Evolutionary conservation across 2,329 filamentous ascomycete species (phyloP).

Genomic region (Paecilomyces dactylethromorphus): DNA sequence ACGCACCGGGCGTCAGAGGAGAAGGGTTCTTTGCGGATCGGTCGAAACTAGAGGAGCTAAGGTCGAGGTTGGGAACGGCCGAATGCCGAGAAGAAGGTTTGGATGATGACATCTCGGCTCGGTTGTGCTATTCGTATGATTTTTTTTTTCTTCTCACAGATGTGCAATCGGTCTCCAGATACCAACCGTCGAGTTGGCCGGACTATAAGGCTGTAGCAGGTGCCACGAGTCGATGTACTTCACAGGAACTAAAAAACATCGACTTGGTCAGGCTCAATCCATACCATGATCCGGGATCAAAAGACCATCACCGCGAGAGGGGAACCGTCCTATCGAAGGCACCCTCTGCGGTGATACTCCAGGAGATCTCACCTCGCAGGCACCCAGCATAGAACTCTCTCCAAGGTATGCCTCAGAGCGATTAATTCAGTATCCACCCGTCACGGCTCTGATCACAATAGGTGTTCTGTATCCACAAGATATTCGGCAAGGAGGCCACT

Average conservation of each 20-base stretch:
- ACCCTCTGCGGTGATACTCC: too few species aligned
- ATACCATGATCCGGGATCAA: too few species aligned
- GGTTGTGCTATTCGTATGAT: not conserved
- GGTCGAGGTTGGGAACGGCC: slow-evolving; percentile 30
- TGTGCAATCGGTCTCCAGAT: not conserved
- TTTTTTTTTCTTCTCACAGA: not conserved
- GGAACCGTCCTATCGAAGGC: too few species aligned
- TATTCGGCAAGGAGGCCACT: not conserved
- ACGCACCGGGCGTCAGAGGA: slow-evolving; percentile 27
- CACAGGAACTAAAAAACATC: too few species aligned
- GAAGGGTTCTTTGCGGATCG: slow-evolving; percentile 22
- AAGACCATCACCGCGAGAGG: too few species aligned
- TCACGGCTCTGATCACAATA: not conserved
- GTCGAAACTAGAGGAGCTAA: slow-evolving; percentile 25
- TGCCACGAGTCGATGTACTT: not conserved
- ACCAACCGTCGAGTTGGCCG: not conserved
- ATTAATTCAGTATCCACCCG: not conserved
- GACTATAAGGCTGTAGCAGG: not conserved
- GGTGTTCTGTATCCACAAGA: not conserved
- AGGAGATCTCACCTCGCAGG: too few species aligned
- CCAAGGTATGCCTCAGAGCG: not conserved
- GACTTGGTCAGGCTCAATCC: too few species aligned
- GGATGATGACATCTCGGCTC: slow-evolving; percentile 1
- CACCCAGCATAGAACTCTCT: not conserved
- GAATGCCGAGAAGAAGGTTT: slow-evolving; percentile 33